These are phyloP conservation scores for Trichoderma sp. DNA, from an alignment of 2,329 filamentous ascomycete genomes.

Conservation along the genomic window DNA sequence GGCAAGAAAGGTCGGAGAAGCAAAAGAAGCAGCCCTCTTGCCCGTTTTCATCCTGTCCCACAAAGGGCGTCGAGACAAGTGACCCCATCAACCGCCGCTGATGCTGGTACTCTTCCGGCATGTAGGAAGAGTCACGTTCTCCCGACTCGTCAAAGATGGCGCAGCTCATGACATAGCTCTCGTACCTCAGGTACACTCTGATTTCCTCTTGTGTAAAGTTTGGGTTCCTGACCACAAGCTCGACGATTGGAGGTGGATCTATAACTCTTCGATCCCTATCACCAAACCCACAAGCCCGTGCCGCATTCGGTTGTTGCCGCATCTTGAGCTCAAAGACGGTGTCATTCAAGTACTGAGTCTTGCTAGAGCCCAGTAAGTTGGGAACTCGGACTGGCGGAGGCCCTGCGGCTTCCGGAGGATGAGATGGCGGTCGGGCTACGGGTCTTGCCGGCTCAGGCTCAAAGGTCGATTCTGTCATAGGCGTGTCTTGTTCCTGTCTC, in stretches of 20 bases:
- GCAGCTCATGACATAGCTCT: constrained; percentile 73
- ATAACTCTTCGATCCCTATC: constrained; percentile 80
- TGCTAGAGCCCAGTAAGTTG: constrained; percentile 35
- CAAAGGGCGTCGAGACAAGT: constrained; percentile 73
- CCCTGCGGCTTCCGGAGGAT: background rate
- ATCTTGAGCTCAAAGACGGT: constrained; percentile 49
- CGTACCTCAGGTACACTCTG: constrained; percentile 56
- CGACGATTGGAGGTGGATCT: constrained; percentile 80
- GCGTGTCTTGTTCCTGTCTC: constrained; percentile 7
- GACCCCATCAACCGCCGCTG: constrained; percentile 80
- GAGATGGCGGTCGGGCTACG: background rate
- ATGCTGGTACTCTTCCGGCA: constrained; percentile 71
- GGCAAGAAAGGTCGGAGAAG: constrained; percentile 79
- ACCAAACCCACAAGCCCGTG: constrained; percentile 79
- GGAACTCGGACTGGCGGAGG: constrained; percentile 31
- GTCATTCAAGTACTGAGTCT: constrained; percentile 31
- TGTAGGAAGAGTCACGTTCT: constrained; percentile 67
- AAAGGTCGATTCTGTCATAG: background rate
- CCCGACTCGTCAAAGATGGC: constrained; percentile 73
- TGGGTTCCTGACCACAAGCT: constrained; percentile 66
- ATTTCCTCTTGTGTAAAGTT: constrained; percentile 58
- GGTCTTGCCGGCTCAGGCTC: constrained; percentile 16
- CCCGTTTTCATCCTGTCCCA: constrained; percentile 72
- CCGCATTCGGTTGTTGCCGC: constrained; percentile 76
- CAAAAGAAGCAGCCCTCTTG: constrained; percentile 81